These are phyloP conservation scores for Nannochloropsis salina DNA, from an alignment of 108 stramenopile genomes.

Conservation along the genomic window DNA sequence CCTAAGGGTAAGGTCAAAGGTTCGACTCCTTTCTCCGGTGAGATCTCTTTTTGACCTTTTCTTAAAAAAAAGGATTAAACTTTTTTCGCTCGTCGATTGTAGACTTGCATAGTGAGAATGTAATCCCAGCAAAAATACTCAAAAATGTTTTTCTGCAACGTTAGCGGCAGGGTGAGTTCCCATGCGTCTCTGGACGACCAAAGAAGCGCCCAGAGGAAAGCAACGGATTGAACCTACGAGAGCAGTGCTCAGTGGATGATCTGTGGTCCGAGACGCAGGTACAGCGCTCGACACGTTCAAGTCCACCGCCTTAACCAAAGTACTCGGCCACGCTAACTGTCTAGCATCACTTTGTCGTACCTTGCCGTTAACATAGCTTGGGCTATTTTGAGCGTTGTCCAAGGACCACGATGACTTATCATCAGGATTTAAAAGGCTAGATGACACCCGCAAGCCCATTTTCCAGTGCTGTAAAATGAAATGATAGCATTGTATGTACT, in stretches of 20 bases:
- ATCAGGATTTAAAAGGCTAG: too few relatives aligned
- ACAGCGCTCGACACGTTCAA: neutral
- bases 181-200: neutral
- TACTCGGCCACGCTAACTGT: conserved; percentile 19
- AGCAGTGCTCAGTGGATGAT: conserved; percentile 20
- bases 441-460: too few relatives aligned
- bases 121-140: neutral
- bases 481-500: too few relatives aligned
- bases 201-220: neutral
- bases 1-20: conserved; percentile 19
- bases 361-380: neutral
- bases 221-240: conserved; percentile 13
- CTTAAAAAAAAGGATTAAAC: neutral
- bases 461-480: too few relatives aligned
- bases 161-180: conserved; percentile 15
- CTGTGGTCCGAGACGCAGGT: neutral
- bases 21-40: conserved; percentile 19
- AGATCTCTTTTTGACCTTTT: neutral
- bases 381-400: too few relatives aligned
- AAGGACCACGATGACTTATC: too few relatives aligned
- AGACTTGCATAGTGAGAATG: neutral
- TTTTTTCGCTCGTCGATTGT: neutral
- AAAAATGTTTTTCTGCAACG: neutral
- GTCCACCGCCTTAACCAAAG: conserved; percentile 19
- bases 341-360: neutral